Conservation (phyloP, 768 basidiomycete species). For the Cubamyces sp. region DNA sequence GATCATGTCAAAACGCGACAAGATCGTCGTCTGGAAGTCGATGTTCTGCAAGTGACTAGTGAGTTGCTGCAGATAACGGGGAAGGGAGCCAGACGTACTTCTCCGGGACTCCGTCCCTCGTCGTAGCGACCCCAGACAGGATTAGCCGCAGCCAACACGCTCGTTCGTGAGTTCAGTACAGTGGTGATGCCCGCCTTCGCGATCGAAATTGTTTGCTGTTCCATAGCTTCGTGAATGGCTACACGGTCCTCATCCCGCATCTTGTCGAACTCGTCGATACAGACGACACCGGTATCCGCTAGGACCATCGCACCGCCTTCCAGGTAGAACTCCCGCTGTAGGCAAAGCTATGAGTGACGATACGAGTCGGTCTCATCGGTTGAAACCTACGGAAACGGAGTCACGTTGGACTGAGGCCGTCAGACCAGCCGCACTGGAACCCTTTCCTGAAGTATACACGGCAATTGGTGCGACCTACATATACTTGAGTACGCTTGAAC, state of each 20-base stretch:
- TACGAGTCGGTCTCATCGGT: not conserved
- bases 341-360: constrained; percentile 2
- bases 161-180: constrained; percentile 93
- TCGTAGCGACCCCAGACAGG: constrained; percentile 98
- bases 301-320: constrained; percentile 99
- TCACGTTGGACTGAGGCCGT: constrained; percentile 98
- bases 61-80: not conserved
- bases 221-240: constrained; percentile 99
- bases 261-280: constrained; percentile 99
- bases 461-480: constrained; percentile 91
- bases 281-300: constrained; percentile 97
- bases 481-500: not conserved
- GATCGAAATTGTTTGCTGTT: constrained; percentile 99
- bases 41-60: constrained; percentile 63
- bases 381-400: constrained; percentile 73
- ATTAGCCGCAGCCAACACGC: constrained; percentile 96
- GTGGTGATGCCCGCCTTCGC: constrained; percentile 99
- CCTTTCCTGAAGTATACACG: constrained; percentile 98
- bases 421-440: constrained; percentile 96
- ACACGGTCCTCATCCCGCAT: constrained; percentile 99
- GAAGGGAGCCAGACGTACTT: constrained; percentile 50
- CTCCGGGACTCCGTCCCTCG: constrained; percentile 93
- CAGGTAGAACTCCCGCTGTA: constrained; percentile 94
- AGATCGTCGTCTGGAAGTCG: constrained; percentile 96
- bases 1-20: constrained; percentile 99